A percentile compares a stretch with the other conserved stretches of the same genome.
Conservation (phyloP, 208 protist species). For the Histomonas meleagridis region DNA sequence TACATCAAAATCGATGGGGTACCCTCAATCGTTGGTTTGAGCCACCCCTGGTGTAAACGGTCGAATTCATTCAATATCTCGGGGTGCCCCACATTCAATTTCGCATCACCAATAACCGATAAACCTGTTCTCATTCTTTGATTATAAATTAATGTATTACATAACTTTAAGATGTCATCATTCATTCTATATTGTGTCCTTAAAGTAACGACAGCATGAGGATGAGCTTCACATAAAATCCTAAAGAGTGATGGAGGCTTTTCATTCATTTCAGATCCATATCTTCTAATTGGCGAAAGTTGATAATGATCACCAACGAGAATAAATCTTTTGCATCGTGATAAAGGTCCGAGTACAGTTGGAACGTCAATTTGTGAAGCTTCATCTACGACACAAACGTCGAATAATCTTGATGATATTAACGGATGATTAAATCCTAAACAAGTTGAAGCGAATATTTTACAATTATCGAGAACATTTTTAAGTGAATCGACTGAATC, state of each 20-base stretch:
- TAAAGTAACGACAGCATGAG: conserved; percentile 38
- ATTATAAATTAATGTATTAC: conserved; percentile 46
- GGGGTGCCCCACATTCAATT: neutral
- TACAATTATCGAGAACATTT: neutral
- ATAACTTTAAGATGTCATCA: conserved; percentile 42
- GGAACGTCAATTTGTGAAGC: conserved; percentile 42
- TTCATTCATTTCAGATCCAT: neutral
- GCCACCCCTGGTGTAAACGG: neutral
- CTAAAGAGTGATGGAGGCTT: conserved; percentile 45
- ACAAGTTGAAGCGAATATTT: conserved; percentile 45
- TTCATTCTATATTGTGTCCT: conserved; percentile 49
- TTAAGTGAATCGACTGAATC: neutral
- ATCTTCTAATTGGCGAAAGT: conserved; percentile 50
- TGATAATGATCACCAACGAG: conserved; percentile 56
- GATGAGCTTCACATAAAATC: conserved; percentile 44
- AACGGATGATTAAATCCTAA: conserved; percentile 30
- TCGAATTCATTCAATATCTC: neutral
- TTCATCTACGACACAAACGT: conserved; percentile 53
- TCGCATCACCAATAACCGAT: neutral
- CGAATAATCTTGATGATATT: conserved; percentile 27
- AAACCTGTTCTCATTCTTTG: conserved; percentile 38
- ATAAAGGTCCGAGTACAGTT: conserved; percentile 45
- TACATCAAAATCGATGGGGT: conserved; percentile 21
- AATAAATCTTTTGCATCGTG: conserved; percentile 46
- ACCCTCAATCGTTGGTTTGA: neutral